Conservation (phyloP, 352 stramenopile species). For the Globisporangium paddicum region DNA sequence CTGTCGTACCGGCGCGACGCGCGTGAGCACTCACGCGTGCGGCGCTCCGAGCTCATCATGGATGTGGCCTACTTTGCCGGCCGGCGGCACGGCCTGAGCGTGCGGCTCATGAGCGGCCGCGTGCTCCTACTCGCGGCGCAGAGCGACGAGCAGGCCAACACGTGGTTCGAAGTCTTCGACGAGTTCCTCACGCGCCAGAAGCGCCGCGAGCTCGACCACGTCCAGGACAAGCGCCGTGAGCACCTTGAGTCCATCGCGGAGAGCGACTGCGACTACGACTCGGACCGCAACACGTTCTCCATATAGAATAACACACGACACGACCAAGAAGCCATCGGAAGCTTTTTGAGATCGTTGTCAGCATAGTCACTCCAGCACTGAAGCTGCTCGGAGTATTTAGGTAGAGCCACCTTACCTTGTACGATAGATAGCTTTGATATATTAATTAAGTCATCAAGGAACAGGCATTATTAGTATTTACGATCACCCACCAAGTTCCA, state of each 20-base stretch:
- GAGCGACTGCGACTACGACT: conserved; percentile 22
- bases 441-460: background rate
- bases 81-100: conserved; percentile 42
- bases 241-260: conserved; percentile 39
- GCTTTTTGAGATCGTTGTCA: background rate
- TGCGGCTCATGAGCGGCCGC: conserved; percentile 43
- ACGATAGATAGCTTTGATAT: background rate
- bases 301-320: background rate
- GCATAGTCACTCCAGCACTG: background rate
- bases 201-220: conserved; percentile 30
- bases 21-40: conserved; percentile 39
- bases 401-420: background rate
- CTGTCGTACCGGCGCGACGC: conserved; percentile 61
- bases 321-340: background rate
- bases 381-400: background rate
- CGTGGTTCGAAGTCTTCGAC: conserved; percentile 61
- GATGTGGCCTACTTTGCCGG: conserved; percentile 49
- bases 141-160: conserved; percentile 47
- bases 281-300: conserved; percentile 19
- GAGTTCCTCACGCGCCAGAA: conserved; percentile 38
- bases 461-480: background rate
- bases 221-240: conserved; percentile 34
- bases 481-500: background rate
- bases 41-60: conserved; percentile 40
- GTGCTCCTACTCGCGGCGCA: conserved; percentile 41